Evolutionary conservation across 1,284 basidiomycete species (phyloP), one percentile per base, ranked within the genome.

Genomic region (Microbotryum silenes-acaulis): DNA sequence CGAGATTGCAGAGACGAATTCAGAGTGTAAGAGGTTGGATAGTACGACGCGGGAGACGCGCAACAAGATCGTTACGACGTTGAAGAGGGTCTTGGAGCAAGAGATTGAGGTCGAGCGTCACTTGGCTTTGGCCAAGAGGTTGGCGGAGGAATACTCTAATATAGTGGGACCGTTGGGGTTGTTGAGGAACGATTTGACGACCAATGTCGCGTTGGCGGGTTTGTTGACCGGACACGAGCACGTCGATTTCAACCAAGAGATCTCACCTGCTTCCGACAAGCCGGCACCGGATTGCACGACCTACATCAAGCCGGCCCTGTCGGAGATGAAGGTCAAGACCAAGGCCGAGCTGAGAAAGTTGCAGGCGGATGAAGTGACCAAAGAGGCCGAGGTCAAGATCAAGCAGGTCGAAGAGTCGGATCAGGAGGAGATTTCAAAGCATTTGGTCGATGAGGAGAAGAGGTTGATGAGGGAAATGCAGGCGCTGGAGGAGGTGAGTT

Each of bases 281-380:
- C 67, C 70, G 9, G 71, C 69, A 1, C 69, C 70, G 4, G 70
- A 72, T 45, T 70, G 71, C 20, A 62, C 62, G 12, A 67, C 61
- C 9, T 25, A 51, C 2, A 67, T 72, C 51, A 70, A 69, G 60
- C 71, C 71, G 1, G 71, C 70, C 21, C 46, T 72, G 25, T 54
- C 56, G n/a, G 31, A 60, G 48, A 49, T 72, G 53, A 57, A 64
- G 20, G 51, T 54, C 37, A 56, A 61, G 37, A 68, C 67, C 21
- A 59, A 51, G 54, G 54, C 59, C 18, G 61, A 64, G 53, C 31
- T 63, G 12, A 55, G 37, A 33, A 42, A 59, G 45, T 51, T 51
- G 46, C 53, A 45, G 29, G 47, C 29, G 37, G 64, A 48, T 45
- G 62, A 51, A 33, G 60, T 60, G 53, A 57, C 27, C 16, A 31